phyloP scores from a whole-genome alignment of 495 filamentous ascomycete genomes.

The Talaromyces trachyspermus region DNA sequence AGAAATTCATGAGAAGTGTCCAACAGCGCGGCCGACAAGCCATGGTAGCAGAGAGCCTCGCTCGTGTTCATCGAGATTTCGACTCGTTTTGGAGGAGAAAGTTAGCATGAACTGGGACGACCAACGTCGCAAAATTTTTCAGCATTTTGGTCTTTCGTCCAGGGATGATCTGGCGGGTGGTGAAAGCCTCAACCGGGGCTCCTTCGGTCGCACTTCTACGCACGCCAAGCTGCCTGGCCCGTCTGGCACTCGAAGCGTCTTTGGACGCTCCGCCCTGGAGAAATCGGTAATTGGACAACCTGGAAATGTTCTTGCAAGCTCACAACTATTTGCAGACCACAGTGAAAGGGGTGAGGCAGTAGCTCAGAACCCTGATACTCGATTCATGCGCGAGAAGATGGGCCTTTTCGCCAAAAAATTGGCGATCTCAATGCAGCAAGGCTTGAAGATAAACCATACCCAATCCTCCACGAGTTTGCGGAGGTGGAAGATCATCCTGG shows the following conservation, averaged over 20 bases:
- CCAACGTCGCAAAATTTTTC: slow-evolving; percentile 83
- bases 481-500: slow-evolving; percentile 60
- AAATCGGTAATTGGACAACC: slow-evolving; percentile 81
- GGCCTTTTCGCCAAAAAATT: slow-evolving; percentile 68
- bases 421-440: slow-evolving; percentile 66
- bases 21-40: slow-evolving; percentile 85
- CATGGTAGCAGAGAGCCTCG: slow-evolving; percentile 82
- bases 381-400: slow-evolving; percentile 73
- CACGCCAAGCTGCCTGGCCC: slow-evolving; percentile 20
- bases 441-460: slow-evolving; percentile 54
- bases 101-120: slow-evolving; percentile 92
- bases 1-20: slow-evolving; percentile 72
- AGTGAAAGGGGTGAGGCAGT: slow-evolving; percentile 43
- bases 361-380: slow-evolving; percentile 52
- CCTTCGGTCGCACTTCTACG: slow-evolving; percentile 51
- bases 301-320: slow-evolving; percentile 45
- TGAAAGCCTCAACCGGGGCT: slow-evolving; percentile 36
- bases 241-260: slow-evolving; percentile 50
- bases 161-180: slow-evolving; percentile 41
- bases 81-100: slow-evolving; percentile 89
- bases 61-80: slow-evolving; percentile 81
- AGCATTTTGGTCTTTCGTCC: slow-evolving; percentile 86
- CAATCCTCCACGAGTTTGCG: slow-evolving; percentile 64
- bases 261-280: slow-evolving; percentile 64
- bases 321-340: slow-evolving; percentile 59